Evolutionary conservation across 2,329 filamentous ascomycete species (phyloP), one percentile per base, ranked within the genome.

Genomic region (Coleophoma cylindrospora): DNA sequence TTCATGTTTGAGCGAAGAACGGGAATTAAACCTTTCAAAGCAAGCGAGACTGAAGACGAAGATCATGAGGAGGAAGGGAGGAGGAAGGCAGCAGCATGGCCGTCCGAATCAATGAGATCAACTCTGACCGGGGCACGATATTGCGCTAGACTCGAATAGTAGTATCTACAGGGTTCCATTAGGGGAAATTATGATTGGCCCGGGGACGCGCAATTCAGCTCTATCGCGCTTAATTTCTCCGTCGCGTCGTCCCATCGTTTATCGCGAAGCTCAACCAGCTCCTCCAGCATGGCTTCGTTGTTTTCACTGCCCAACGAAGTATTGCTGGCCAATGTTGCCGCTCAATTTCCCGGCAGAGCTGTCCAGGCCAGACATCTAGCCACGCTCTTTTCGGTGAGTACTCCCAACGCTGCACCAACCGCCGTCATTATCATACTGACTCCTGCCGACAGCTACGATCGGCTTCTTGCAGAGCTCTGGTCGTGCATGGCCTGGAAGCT

Each of bases 401-500:
- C 34, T 46, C 73, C 60, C 77, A 68, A 54, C 71, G 61, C 33
- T 14, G 8, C 21, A 19, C 13, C 41, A 13, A 47, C 46, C 33
- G 11, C 33, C 27, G 21, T 10, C 17, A 33, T n/a, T n/a, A 37
- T 17, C 34, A 21, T 22, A 7, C 19, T n/a, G 12, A 15, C 14
- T 37, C 56, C 51, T 51, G 53, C 10, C 34, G 5, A 19, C 15
- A 56, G 55, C 49, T 53, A 34, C 40, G 49, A 49, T 52, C 49
- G 6, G 57, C 55, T 19, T 49, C 53, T 36, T 45, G 54, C 45
- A 56, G 52, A 50, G 87, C 88, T 53, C 67, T 96, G 11, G 83
- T 96, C 19, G 68, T 95, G 45, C 84, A 97, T 66, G 94, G 94
- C 46, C 81, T 91, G 32, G 84, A 91, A 61, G 86, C 90, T 2